Evolutionary conservation across 768 basidiomycete species (phyloP).

Genomic region (Daedalea quercina): DNA sequence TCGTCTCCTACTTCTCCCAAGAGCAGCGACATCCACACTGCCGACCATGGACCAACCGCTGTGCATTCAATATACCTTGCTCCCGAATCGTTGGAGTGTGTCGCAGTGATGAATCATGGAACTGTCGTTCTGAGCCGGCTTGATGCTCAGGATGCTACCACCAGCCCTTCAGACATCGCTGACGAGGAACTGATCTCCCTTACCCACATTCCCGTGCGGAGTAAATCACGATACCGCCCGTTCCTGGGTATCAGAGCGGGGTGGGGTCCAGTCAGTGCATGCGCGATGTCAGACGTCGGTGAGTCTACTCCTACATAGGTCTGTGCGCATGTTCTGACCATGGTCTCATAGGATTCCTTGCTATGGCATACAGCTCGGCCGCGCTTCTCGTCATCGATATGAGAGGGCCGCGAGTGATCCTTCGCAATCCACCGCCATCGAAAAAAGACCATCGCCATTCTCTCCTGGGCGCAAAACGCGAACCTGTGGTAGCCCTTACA

Average conservation of each 20-base stretch:
- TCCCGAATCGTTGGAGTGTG: conserved; percentile 50
- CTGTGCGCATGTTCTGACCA: background rate
- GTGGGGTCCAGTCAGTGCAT: conserved; percentile 42
- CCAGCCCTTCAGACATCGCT: conserved; percentile 17
- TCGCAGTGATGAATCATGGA: conserved; percentile 46
- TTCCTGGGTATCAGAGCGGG: conserved; percentile 49
- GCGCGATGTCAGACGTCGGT: conserved; percentile 73
- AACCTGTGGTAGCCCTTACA: conserved; percentile 44
- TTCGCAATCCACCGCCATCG: conserved; percentile 38
- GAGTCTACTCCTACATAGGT: conserved; percentile 14
- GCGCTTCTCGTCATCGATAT: conserved; percentile 63
- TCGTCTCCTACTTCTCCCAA: conserved; percentile 15
- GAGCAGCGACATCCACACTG: background rate
- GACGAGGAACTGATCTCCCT: conserved; percentile 51
- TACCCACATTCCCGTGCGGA: conserved; percentile 37
- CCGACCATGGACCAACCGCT: conserved; percentile 11
- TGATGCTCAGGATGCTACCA: conserved; percentile 13
- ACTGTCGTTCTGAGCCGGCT: conserved; percentile 48
- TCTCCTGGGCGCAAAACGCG: conserved; percentile 13
- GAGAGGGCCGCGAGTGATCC: conserved; percentile 63
- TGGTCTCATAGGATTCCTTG: conserved; percentile 57
- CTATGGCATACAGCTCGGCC: conserved; percentile 58
- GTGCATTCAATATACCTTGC: conserved; percentile 41
- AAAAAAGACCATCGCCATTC: conserved; percentile 30
- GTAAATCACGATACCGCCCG: conserved; percentile 46